Evolutionary conservation across 2,329 filamentous ascomycete genomes (phyloP), one percentile per base, ranked within the genome.

Genomic region (Phyllosticta capitalensis): DNA sequence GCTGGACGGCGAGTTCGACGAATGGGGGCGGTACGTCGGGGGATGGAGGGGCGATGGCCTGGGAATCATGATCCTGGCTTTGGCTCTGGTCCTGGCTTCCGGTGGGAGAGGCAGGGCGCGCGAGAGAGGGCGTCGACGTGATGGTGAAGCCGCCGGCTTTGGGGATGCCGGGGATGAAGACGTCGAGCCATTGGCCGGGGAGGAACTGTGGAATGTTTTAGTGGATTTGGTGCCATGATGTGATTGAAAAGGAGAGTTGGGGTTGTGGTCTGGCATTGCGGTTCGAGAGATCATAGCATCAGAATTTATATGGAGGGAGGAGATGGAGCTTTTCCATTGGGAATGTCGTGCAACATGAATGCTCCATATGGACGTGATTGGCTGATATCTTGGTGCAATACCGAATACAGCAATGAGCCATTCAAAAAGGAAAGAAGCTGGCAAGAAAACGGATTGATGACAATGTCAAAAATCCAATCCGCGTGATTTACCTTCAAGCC

Each of bases 121-220:
- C 50, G 38, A 45, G 38, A 45, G 38, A 45, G 79, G 80, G 90
- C 0, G 87, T 76, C 1, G 89, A 94, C 6, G 90, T 92, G 64
- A 95, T 88, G 50, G 90, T 95, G 77, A 95, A 96, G 61, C 91
- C 91, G 33, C 91, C 91, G 3, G 89, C 85, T 69, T 87, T 84
- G 51, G 80, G 67, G 52, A 89, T 75, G 45, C 76, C 78, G 1
- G 91, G 90, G 57, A 90, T 81, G 70, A 88, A 86, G 6, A 90
- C 85, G 70, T 96, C 91, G 59, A 96, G 80, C 89, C 90, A 96
- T 78, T 95, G 91, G 58, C 91, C 91, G 5, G 91, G 84, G 5
- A 85, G 79, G 73, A 94, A 95, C 80, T 88, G 71, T 50, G 17
- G 14, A 14, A 5, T n/a, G 38, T n/a, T 7, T 45, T 3, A 45